Percentiles rank a stretch among this genome's conserved stretches.
Evolutionary conservation across 345 rosid species (phyloP).

Genomic region (Turritis glabra): DNA sequence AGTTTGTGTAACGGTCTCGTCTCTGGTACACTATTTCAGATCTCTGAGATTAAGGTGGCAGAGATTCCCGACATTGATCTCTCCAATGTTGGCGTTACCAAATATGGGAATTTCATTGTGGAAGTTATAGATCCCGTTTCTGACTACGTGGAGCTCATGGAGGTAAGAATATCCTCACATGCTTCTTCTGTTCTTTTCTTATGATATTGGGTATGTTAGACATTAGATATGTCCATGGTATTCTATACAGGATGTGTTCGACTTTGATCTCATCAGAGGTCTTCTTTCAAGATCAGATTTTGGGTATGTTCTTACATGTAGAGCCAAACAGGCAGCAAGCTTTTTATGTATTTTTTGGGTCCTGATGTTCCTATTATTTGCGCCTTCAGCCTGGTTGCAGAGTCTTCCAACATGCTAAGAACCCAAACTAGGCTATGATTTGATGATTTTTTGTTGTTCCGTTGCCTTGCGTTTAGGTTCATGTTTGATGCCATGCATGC

Average conservation of each 20-base stretch:
- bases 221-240: slow-evolving; percentile 28
- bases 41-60: slow-evolving; percentile 81
- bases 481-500: slow-evolving; percentile 97
- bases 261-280: slow-evolving; percentile 75
- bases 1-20: slow-evolving; percentile 11
- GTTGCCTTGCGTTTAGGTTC: slow-evolving; percentile 50
- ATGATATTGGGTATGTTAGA: slow-evolving; percentile 20
- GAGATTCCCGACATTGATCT: slow-evolving; percentile 84
- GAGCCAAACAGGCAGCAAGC: slow-evolving; percentile 2
- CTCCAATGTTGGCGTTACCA: slow-evolving; percentile 64
- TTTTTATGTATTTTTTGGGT: neutral
- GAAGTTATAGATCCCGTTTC: slow-evolving; percentile 93
- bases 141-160: slow-evolving; percentile 90
- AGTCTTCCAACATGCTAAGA: slow-evolving; percentile 24
- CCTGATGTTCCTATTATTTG: slow-evolving; percentile 4
- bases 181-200: slow-evolving; percentile 1
- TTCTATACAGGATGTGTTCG: slow-evolving; percentile 79
- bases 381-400: slow-evolving; percentile 1
- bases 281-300: slow-evolving; percentile 74
- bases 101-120: slow-evolving; percentile 66
- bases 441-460: slow-evolving; percentile 6
- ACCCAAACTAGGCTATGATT: slow-evolving; percentile 2
- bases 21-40: slow-evolving; percentile 46
- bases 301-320: slow-evolving; percentile 49
- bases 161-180: slow-evolving; percentile 49